Evolutionary conservation across 805 yeast genomes (phyloP).

Genomic region (Lachancea sp.): DNA sequence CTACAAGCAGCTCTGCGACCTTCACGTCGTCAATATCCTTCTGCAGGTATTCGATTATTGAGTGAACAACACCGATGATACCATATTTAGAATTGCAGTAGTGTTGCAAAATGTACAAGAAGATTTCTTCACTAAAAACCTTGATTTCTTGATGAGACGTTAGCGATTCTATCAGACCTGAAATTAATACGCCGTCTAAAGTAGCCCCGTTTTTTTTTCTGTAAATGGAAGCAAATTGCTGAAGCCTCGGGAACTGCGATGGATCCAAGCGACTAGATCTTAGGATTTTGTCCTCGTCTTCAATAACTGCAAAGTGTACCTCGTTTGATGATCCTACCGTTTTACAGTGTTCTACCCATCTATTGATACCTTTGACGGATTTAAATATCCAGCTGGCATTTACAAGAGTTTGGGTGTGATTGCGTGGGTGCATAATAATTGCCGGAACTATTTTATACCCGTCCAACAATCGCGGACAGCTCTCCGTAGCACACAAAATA

Average conservation of each 20-base stretch:
- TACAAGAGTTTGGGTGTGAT: slow-evolving; percentile 6
- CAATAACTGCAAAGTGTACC: slow-evolving; percentile 1
- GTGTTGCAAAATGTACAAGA: slow-evolving; percentile 22
- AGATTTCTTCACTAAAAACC: slow-evolving; percentile 34
- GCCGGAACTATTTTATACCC: slow-evolving; percentile 20
- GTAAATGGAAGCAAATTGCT: slow-evolving; percentile 11
- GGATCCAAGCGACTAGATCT: slow-evolving; percentile 14
- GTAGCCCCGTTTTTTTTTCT: slow-evolving; percentile 3
- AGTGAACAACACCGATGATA: slow-evolving; percentile 13
- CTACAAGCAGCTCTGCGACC: slow-evolving; percentile 16
- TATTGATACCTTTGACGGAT: slow-evolving; percentile 14
- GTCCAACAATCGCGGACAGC: slow-evolving; percentile 16
- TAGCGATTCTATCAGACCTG: slow-evolving; percentile 5
- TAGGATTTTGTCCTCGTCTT: slow-evolving; percentile 7
- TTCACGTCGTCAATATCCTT: slow-evolving; percentile 17
- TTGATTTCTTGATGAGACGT: not conserved
- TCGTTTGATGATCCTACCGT: not conserved
- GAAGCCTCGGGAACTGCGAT: slow-evolving; percentile 10
- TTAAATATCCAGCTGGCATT: slow-evolving; percentile 14
- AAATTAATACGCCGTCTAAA: slow-evolving; percentile 9
- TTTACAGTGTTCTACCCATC: slow-evolving; percentile 19
- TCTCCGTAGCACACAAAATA: slow-evolving; percentile 19
- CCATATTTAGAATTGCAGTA: slow-evolving; percentile 14
- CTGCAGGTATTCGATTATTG: slow-evolving; percentile 17
- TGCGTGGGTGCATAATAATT: slow-evolving; percentile 9